Percentiles rank a stretch among this genome's conserved stretches.
These are phyloP conservation scores for Psidium guajava DNA, from an alignment of 345 rosid genomes.

Conservation along the genomic window DNA sequence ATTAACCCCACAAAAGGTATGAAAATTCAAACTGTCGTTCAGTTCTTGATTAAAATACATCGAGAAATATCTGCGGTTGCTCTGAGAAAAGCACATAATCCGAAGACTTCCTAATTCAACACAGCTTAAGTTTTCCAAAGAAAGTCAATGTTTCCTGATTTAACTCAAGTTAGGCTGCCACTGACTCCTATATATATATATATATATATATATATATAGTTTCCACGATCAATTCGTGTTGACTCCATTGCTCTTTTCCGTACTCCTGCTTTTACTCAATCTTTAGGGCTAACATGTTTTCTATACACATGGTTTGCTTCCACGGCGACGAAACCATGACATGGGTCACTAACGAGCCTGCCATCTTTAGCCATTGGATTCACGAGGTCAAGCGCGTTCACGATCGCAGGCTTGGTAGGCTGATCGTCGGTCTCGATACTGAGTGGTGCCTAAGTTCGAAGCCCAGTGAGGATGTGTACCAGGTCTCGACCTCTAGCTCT, in stretches of 20 bases:
- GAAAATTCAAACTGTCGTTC: too few species aligned
- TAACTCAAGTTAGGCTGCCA: too few species aligned
- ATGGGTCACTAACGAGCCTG: background rate
- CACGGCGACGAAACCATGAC: background rate
- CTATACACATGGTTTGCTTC: background rate
- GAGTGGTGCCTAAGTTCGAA: background rate
- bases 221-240: too few species aligned
- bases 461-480: background rate
- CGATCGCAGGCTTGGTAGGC: background rate
- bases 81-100: too few species aligned
- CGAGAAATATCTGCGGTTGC: too few species aligned
- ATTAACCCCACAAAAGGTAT: too few species aligned
- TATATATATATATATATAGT: too few species aligned
- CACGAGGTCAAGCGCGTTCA: background rate
- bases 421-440: conserved; percentile 15
- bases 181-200: too few species aligned
- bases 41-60: too few species aligned
- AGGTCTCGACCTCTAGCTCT: background rate
- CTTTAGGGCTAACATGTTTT: background rate
- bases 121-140: background rate
- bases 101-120: background rate
- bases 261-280: background rate
- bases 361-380: background rate
- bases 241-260: too few species aligned
- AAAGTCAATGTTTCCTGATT: background rate